Base-by-base conservation (phyloP, 148 eudicot species). In the Linanthus parryae region DNA sequence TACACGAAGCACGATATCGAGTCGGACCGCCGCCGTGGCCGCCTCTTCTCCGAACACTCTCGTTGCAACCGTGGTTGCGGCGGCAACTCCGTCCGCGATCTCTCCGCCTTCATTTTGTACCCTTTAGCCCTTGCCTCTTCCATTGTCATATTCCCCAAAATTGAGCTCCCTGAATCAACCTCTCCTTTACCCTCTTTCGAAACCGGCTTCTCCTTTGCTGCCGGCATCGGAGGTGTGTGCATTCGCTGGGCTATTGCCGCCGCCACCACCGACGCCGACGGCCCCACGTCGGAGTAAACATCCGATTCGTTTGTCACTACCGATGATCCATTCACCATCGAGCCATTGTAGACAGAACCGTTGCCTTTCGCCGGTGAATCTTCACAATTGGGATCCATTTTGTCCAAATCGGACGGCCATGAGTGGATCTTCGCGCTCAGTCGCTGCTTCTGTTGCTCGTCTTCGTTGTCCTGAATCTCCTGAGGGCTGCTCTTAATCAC, bases 1-100 rank as follows among this genome's bases (percentile, higher is more conserved):
- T 44, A 63, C 0, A 27, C 73, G 14, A 72, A 66, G 40, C 72
- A 72, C 10, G 68, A 66, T 34, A 66, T 60, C 52, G 62, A 12
- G 12, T 66, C 68, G 0, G 76, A 60, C 12, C 62, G 60, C 36
- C 76, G 48, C 44, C 72, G 26, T 0, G 54, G 45, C 21, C 57
- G 63, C 2, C 17, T 8, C 2, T 20, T n/a, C 4, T 36, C 48
- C 11, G 11, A 5, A 1, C 18, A 25, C 1, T 1, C 11, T 0
- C 14, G 5, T 16, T 29, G 5, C 19, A 0, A 41, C 0, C 13
- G 19, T 9, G 2, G 9, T 20, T 11, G 11, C 39, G 8, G 30
- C 2, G 27, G 27, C 5, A 8, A 22, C 18, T 8, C 25, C n/a
- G 17, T 18, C 54, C 25, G 38, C 25, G 22, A 9, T 1, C 25